A percentile compares a stretch with the other conserved stretches of the same genome.
phyloP scores from a whole-genome alignment of 768 basidiomycete genomes.

The Symmetrospora coprosmae region DNA sequence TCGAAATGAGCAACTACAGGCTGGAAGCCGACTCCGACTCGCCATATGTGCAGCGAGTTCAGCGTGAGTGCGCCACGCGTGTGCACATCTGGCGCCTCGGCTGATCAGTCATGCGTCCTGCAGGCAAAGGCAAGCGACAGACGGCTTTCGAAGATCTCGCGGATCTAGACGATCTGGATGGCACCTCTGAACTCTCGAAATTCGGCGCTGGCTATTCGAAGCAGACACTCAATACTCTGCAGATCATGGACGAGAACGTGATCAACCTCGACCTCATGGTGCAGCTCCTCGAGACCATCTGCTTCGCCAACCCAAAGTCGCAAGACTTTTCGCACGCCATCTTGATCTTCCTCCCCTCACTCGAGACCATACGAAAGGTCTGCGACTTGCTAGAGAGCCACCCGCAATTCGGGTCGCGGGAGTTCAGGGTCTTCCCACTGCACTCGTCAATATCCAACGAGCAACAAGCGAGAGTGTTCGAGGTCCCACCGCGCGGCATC shows the following conservation, averaged over 20 bases:
- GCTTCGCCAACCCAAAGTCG: conserved; percentile 44
- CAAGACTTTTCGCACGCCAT: conserved; percentile 57
- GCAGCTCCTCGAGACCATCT: conserved; percentile 64
- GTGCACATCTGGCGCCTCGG: no score
- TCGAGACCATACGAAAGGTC: conserved; percentile 80
- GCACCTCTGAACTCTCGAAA: not conserved
- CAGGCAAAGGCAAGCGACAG: conserved; percentile 42
- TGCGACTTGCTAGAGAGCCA: conserved; percentile 70
- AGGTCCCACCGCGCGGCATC: conserved; percentile 60
- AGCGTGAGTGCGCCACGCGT: not conserved
- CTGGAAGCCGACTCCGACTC: conserved; percentile 41
- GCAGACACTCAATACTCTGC: conserved; percentile 59
- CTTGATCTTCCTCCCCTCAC: conserved; percentile 83
- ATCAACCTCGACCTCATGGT: conserved; percentile 87
- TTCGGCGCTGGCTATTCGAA: conserved; percentile 39
- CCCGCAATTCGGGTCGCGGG: conserved; percentile 49
- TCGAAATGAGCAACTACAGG: conserved; percentile 48
- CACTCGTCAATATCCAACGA: conserved; percentile 90
- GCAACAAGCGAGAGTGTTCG: conserved; percentile 78
- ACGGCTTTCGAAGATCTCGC: no score
- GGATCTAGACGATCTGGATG: no score
- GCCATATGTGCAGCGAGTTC: conserved; percentile 43
- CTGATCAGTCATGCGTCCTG: no score
- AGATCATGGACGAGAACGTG: conserved; percentile 68
- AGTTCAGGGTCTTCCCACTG: conserved; percentile 66